These are phyloP conservation scores for Beauveria australis DNA, from an alignment of 2,329 filamentous ascomycete genomes.

Conservation along the genomic window DNA sequence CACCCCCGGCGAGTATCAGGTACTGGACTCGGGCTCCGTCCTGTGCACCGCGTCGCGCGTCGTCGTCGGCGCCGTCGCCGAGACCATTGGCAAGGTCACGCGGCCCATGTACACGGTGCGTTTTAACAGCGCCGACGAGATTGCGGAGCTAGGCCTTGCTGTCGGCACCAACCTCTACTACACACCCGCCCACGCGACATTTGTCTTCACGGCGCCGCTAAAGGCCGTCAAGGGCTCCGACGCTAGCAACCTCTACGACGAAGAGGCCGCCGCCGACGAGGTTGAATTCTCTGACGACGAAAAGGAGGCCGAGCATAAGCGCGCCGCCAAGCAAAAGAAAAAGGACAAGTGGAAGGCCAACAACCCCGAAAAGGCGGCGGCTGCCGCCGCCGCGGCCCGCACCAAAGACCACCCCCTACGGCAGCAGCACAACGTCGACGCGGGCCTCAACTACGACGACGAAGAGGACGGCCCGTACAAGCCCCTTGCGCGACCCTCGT, in stretches of 20 bases:
- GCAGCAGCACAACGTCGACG: constrained; percentile 30
- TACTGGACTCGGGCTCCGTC: constrained; percentile 76
- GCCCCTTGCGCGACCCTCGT: constrained; percentile 59
- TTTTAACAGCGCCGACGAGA: constrained; percentile 61
- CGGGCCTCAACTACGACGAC: constrained; percentile 55
- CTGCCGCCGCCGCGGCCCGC: constrained; percentile 21
- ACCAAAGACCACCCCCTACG: constrained; percentile 30
- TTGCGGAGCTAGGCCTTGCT: constrained; percentile 58
- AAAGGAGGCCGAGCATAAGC: constrained; percentile 76
- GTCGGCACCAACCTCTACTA: constrained; percentile 70
- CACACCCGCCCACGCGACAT: constrained; percentile 66
- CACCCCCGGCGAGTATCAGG: constrained; percentile 71
- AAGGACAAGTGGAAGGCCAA: constrained; percentile 39
- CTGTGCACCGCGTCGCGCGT: constrained; percentile 69
- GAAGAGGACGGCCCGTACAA: constrained; percentile 63
- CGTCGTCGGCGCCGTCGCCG: constrained; percentile 73
- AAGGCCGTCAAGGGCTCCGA: constrained; percentile 80
- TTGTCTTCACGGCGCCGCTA: constrained; percentile 78
- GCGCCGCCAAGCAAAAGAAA: constrained; percentile 58
- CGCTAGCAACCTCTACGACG: constrained; percentile 89
- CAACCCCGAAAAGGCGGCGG: constrained; percentile 29
- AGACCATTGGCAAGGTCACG: constrained; percentile 78
- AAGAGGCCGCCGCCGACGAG: constrained; percentile 79
- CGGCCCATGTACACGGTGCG: constrained; percentile 79
- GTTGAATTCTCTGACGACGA: constrained; percentile 97